Evolutionary conservation across 345 rosid genomes (phyloP), one percentile per base, ranked within the genome.

Genomic region (Eucalyptus viminalis): DNA sequence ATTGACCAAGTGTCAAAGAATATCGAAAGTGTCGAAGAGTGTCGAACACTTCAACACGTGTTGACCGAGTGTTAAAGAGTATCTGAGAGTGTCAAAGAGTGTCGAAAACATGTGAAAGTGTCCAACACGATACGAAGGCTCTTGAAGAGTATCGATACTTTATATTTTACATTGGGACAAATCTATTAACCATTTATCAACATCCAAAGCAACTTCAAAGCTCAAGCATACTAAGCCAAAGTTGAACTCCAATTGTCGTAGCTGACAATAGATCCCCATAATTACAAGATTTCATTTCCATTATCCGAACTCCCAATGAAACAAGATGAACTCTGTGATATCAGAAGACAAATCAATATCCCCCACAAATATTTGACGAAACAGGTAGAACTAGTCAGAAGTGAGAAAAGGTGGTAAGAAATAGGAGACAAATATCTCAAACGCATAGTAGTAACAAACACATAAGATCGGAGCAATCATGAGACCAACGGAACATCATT

Each of bases 121-220:
- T 51, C 9, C 1, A 0, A 51, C 56, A 51, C 2, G 0, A 51
- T 9, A 51, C 9, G 0, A 3, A 51, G 1, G 0, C 22, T 51
- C 4, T 17, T 51, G 2, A 1, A 7, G 4, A 51, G 9, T 51
- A 0, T 51, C 1, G 0, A 0, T 17, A 1, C 22, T 17, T 17
- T 9, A 53, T 53, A 53, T 0, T 37, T 45, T 72, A 19, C 5
- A 2, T 76, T 21, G 47, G 15, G 27, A 76, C 14, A 76, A 3
- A 37, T 76, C 83, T 37, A 76, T 76, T 43, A 37, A 37, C 83
- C 80, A 34, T 37, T 34, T 76, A 76, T 19, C 83, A 27, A 76
- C 83, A 37, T 76, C 83, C 83, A 44, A 76, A 76, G 83, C 27
- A 40, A 76, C 47, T 76, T 76, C 83, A 76, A 76, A 21, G 83